Conservation (phyloP, 2,329 filamentous ascomycete genomes). For the Pseudogymnoascus pannorum region DNA sequence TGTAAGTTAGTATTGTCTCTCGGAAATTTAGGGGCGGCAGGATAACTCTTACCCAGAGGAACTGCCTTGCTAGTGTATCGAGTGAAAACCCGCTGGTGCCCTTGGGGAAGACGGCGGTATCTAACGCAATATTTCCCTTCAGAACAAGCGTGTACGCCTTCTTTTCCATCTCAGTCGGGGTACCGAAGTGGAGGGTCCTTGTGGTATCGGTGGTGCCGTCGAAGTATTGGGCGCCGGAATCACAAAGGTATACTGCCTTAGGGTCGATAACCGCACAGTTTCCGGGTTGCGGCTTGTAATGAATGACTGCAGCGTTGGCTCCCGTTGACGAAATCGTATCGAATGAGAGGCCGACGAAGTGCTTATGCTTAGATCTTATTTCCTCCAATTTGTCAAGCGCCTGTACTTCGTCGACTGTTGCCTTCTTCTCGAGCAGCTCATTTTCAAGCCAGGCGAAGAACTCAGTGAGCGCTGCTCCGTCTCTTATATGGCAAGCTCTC, state of each 20-base stretch:
- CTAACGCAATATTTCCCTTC: constrained; percentile 87
- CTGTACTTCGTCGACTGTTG: constrained; percentile 74
- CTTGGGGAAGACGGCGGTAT: constrained; percentile 83
- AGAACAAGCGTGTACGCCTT: constrained; percentile 90
- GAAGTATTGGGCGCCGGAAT: constrained; percentile 92
- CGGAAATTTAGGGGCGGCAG: background rate
- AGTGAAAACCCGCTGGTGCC: constrained; percentile 90
- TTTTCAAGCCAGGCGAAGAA: constrained; percentile 98
- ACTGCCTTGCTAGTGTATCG: constrained; percentile 81
- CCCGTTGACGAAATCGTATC: constrained; percentile 94
- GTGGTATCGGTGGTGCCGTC: constrained; percentile 97
- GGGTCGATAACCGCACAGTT: constrained; percentile 80
- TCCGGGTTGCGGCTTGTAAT: constrained; percentile 83
- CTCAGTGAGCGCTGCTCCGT: constrained; percentile 82
- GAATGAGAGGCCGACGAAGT: constrained; percentile 88
- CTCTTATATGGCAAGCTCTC: constrained; percentile 86
- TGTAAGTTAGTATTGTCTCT: constrained; percentile 11
- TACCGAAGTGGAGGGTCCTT: constrained; percentile 83
- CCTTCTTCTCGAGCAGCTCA: constrained; percentile 67
- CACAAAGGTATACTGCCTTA: constrained; percentile 82
- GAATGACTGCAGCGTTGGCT: constrained; percentile 76
- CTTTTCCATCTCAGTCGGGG: constrained; percentile 73
- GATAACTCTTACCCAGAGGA: constrained; percentile 64
- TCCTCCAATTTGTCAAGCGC: constrained; percentile 87
- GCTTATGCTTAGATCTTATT: constrained; percentile 57